Evolutionary conservation across 1,284 basidiomycete genomes (phyloP).

Genomic region (Pseudomicrostroma phylloplanum): DNA sequence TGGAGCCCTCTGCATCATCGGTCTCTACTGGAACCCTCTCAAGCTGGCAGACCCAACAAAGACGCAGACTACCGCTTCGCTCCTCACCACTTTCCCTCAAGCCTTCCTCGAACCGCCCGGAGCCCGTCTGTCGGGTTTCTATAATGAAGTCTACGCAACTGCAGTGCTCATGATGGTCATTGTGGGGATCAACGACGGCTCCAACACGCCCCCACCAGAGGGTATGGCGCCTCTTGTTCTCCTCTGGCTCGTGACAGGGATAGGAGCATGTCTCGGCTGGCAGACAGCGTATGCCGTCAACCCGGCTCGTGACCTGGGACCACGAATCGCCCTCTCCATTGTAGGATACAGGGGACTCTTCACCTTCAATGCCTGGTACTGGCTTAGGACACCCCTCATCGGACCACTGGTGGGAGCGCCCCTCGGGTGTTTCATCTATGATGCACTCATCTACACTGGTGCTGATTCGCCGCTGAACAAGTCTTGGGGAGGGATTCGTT

Average conservation of each 20-base stretch:
- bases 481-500: neutral
- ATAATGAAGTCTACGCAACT: constrained; percentile 21
- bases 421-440: constrained; percentile 16
- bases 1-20: constrained; percentile 54
- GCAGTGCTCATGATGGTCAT: constrained; percentile 18
- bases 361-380: constrained; percentile 61
- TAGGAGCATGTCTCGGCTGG: constrained; percentile 17
- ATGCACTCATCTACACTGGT: constrained; percentile 18
- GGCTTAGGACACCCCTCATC: constrained; percentile 49
- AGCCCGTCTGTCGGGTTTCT: constrained; percentile 11
- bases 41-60: constrained; percentile 31
- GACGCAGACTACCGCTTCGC: constrained; percentile 23
- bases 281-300: constrained; percentile 57
- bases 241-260: constrained; percentile 11
- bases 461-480: constrained; percentile 20
- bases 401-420: constrained; percentile 13
- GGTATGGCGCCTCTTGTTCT: constrained; percentile 14
- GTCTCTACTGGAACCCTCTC: constrained; percentile 13
- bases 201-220: constrained; percentile 15
- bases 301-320: constrained; percentile 63
- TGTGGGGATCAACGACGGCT: constrained; percentile 14
- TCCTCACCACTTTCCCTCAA: constrained; percentile 14
- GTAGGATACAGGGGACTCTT: constrained; percentile 57
- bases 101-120: constrained; percentile 7
- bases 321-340: constrained; percentile 60